These are phyloP conservation scores for Hibiscus mutabilis DNA, from an alignment of 345 rosid genomes.

Conservation along the genomic window DNA sequence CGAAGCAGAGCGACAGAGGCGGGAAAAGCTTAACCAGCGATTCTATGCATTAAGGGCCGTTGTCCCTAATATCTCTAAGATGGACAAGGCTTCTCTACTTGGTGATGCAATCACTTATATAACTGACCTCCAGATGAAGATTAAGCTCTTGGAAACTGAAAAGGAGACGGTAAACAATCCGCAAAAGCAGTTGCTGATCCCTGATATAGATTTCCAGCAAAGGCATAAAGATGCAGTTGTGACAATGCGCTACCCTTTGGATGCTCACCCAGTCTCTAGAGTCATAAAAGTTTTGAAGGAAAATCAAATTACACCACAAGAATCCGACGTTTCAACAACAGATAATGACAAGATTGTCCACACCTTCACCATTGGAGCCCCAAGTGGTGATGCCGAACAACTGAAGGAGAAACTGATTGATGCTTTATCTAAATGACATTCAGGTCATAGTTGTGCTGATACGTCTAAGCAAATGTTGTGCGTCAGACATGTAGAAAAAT, in stretches of 20 bases:
- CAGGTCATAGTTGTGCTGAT: conserved; percentile 6
- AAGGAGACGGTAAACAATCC: conserved; percentile 39
- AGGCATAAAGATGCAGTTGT: conserved; percentile 72
- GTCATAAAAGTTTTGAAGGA: conserved; percentile 59
- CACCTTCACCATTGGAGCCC: conserved; percentile 62
- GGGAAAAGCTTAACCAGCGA: conserved; percentile 94
- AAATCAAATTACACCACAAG: conserved; percentile 53
- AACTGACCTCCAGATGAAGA: conserved; percentile 74
- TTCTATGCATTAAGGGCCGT: conserved; percentile 88
- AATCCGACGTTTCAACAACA: conserved; percentile 48
- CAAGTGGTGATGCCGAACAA: conserved; percentile 66
- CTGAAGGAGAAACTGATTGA: conserved; percentile 74
- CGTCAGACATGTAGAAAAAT: neutral
- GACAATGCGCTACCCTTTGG: conserved; percentile 67
- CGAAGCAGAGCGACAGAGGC: conserved; percentile 93
- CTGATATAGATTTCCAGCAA: conserved; percentile 66
- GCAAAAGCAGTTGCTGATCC: conserved; percentile 34
- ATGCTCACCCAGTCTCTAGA: conserved; percentile 60
- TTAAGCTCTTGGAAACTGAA: conserved; percentile 71
- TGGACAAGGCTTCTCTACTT: conserved; percentile 92
- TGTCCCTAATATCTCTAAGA: conserved; percentile 91
- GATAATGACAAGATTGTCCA: conserved; percentile 65
- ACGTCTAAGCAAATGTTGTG: neutral
- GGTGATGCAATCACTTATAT: conserved; percentile 85
- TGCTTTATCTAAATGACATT: conserved; percentile 43